Conservation (phyloP, 2,329 filamentous ascomycete genomes). For the Sclerotinia trifoliorum region DNA sequence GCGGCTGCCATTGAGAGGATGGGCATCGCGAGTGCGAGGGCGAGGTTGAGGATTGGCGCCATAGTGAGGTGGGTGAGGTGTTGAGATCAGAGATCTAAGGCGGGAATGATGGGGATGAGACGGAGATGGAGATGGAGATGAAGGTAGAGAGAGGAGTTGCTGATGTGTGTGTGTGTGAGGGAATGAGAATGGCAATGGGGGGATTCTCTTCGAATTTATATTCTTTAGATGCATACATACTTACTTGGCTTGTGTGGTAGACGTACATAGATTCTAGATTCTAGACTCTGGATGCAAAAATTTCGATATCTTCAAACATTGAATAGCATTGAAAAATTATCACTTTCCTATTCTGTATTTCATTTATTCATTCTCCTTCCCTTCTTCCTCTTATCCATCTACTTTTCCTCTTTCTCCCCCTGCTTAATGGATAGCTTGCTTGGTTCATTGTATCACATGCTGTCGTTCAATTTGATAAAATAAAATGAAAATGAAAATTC, state of each 20-base stretch:
- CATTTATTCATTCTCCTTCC: no score
- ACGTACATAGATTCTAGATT: no score
- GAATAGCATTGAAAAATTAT: neutral
- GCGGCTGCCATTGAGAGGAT: constrained; percentile 9
- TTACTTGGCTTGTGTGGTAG: no score
- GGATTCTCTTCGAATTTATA: neutral
- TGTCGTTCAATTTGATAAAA: no score
- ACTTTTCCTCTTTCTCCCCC: no score
- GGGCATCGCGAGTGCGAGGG: constrained; percentile 10
- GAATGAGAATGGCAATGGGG: no score
- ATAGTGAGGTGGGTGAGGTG: neutral
- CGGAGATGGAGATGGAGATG: neutral
- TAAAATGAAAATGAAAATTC: no score
- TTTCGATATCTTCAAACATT: neutral
- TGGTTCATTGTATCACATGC: neutral
- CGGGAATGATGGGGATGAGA: no score
- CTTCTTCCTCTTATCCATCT: no score
- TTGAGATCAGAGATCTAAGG: no score
- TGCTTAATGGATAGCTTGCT: neutral
- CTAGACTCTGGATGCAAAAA: no score
- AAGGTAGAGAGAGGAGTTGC: neutral
- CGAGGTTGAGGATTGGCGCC: constrained; percentile 13
- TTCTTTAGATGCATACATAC: neutral
- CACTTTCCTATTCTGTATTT: constrained; percentile 10
- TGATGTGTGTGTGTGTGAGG: neutral